Evolutionary conservation across 148 eudicot species (phyloP).

Genomic region (Euryodendron excelsum): DNA sequence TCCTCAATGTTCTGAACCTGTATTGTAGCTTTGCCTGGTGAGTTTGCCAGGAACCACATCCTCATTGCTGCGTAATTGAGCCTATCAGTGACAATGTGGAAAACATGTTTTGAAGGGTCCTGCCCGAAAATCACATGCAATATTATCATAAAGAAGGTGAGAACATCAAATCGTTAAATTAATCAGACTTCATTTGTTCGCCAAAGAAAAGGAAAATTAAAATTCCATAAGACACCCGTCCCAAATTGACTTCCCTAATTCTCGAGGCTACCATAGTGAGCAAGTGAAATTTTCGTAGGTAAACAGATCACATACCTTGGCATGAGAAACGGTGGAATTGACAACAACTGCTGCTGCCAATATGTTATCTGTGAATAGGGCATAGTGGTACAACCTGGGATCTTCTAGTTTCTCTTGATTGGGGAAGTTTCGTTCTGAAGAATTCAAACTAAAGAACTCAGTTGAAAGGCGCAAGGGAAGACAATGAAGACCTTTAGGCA

Average conservation of each 20-base stretch:
- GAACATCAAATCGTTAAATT: neutral
- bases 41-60: slow-evolving; percentile 81
- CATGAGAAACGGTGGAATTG: slow-evolving; percentile 73
- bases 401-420: slow-evolving; percentile 63
- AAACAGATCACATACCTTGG: slow-evolving; percentile 53
- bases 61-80: slow-evolving; percentile 90
- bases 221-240: neutral
- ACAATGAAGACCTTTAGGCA: slow-evolving; percentile 95
- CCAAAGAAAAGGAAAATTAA: neutral
- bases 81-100: slow-evolving; percentile 80
- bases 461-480: slow-evolving; percentile 83
- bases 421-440: slow-evolving; percentile 56
- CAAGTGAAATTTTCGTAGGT: neutral
- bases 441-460: slow-evolving; percentile 63
- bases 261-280: neutral
- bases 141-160: neutral
- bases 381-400: slow-evolving; percentile 76
- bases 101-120: slow-evolving; percentile 70
- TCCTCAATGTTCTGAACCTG: slow-evolving; percentile 72
- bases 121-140: slow-evolving; percentile 26
- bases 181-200: neutral
- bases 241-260: neutral
- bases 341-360: slow-evolving; percentile 92
- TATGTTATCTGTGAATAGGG: slow-evolving; percentile 79
- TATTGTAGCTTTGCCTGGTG: slow-evolving; percentile 64